A percentile compares a stretch with the other conserved stretches of the same genome.
phyloP scores from a whole-genome alignment of 164 flowering plant genomes.

The Magnolia officinalis region DNA sequence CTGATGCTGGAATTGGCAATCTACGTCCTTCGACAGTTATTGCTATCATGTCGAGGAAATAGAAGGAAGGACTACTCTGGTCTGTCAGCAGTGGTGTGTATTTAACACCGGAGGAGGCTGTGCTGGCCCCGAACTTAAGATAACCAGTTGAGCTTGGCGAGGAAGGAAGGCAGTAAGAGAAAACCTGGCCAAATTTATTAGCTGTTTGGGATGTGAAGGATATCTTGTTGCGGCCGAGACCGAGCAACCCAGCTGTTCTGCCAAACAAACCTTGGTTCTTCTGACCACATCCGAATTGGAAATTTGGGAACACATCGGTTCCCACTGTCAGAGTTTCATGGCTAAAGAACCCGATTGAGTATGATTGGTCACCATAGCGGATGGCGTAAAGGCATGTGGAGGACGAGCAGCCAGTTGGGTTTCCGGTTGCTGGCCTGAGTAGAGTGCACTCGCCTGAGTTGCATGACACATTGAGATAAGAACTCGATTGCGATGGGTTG shows the following conservation, averaged over 20 bases:
- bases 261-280: constrained; percentile 48
- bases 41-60: constrained; percentile 25
- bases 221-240: constrained; percentile 41
- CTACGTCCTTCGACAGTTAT: constrained; percentile 29
- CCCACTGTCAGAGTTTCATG: constrained; percentile 34
- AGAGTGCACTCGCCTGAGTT: constrained; percentile 22
- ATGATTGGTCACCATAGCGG: constrained; percentile 50
- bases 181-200: constrained; percentile 28
- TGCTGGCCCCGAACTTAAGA: constrained; percentile 30
- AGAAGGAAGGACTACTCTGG: constrained; percentile 20
- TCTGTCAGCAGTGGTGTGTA: constrained; percentile 22
- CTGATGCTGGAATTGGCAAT: constrained; percentile 13
- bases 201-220: constrained; percentile 48
- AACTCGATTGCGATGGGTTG: constrained; percentile 32
- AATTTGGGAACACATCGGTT: constrained; percentile 20
- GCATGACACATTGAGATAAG: constrained; percentile 42
- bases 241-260: constrained; percentile 42
- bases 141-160: constrained; percentile 31
- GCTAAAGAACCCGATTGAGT: constrained; percentile 35
- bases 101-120: background rate
- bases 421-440: constrained; percentile 20
- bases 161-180: constrained; percentile 57
- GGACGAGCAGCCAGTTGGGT: constrained; percentile 20
- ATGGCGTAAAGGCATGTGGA: constrained; percentile 43
- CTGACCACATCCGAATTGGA: constrained; percentile 59